phyloP scores from a whole-genome alignment of 108 stramenopile genomes.

The Pseudonitzschia multiseries region DNA sequence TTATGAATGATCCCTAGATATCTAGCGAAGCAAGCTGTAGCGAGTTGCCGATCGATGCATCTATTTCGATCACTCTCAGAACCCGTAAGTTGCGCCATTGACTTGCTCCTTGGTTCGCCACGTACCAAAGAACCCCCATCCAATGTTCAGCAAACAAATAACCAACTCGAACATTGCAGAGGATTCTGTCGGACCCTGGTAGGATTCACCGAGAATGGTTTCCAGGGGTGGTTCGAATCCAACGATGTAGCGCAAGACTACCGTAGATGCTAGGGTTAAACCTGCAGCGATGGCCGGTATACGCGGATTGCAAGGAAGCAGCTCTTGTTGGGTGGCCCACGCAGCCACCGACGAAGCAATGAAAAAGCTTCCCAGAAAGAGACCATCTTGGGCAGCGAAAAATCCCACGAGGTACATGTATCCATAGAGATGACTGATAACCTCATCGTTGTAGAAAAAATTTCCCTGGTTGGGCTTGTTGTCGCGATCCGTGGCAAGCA shows the following conservation, averaged over 20 bases:
- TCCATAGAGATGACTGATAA: slow-evolving; percentile 28
- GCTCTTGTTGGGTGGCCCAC: background rate
- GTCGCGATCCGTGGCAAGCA: slow-evolving; percentile 20
- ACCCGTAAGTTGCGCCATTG: slow-evolving; percentile 33
- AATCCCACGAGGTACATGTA: slow-evolving; percentile 31
- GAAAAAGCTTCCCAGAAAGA: slow-evolving; percentile 18
- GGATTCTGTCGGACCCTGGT: slow-evolving; percentile 19
- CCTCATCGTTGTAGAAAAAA: slow-evolving; percentile 33
- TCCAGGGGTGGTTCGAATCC: slow-evolving; percentile 22
- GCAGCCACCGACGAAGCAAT: slow-evolving; percentile 6
- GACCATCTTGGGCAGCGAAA: slow-evolving; percentile 20
- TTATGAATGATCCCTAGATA: too few species aligned
- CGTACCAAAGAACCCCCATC: slow-evolving; percentile 29
- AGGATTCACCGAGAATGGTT: background rate
- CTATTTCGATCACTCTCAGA: background rate
- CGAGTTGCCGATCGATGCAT: background rate
- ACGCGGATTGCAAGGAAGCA: slow-evolving; percentile 28
- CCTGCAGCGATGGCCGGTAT: slow-evolving; percentile 19
- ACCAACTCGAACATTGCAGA: slow-evolving; percentile 14
- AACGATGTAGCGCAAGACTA: slow-evolving; percentile 3
- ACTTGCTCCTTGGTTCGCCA: slow-evolving; percentile 27
- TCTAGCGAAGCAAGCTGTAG: too few species aligned
- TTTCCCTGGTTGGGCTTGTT: slow-evolving; percentile 18
- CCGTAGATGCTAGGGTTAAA: slow-evolving; percentile 6
- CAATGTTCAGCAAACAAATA: slow-evolving; percentile 23